Percentiles rank a stretch among this genome's conserved stretches.
These are phyloP conservation scores for maize (Zea mays) DNA, from an alignment of 176 grass and related monocot genomes.

Conservation along the genomic window Zm-B73-REFERENCE-NAM-5.0 NC_050104.1:33193001-33193500, in stretches of 20 bases:
- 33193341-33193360: background rate
- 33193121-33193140: slow-evolving; percentile 81
- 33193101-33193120: slow-evolving; percentile 50
- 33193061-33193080: slow-evolving; percentile 40
- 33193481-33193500: slow-evolving; percentile 23
- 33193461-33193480: slow-evolving; percentile 2
- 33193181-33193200: slow-evolving; percentile 58
- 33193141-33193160: slow-evolving; percentile 85
- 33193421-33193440: slow-evolving; percentile 89
- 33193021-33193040: slow-evolving; percentile 69
- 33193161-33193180: slow-evolving; percentile 60
- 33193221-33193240: slow-evolving; percentile 80
- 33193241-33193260: slow-evolving; percentile 74
- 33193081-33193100: slow-evolving; percentile 45
- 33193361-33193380: background rate
- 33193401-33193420: slow-evolving; percentile 66
- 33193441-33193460: slow-evolving; percentile 94
- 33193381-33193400: slow-evolving; percentile 63
- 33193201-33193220: slow-evolving; percentile 71
- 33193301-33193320: slow-evolving; percentile 11
- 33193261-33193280: slow-evolving; percentile 63
- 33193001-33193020: slow-evolving; percentile 80
- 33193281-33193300: slow-evolving; percentile 29
- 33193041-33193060: slow-evolving; percentile 49
- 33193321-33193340: slow-evolving; percentile 28